A percentile compares a stretch with the other conserved stretches of the same genome.
phyloP scores from a whole-genome alignment of 148 eudicot species.

The Pharnaceum exiguum region DNA sequence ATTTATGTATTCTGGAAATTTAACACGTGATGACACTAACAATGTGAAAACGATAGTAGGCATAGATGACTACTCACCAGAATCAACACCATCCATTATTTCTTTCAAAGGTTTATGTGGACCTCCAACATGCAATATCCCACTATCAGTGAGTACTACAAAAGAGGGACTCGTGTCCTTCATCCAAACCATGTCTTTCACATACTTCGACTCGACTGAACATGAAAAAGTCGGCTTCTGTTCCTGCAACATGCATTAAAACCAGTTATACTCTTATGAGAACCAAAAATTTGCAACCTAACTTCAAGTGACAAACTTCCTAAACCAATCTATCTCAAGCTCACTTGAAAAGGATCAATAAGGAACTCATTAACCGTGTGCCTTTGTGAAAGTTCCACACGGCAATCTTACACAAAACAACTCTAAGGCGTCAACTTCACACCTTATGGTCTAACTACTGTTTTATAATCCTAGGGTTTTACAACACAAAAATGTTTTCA shows the following conservation, averaged over 20 bases:
- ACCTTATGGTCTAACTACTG: too few relatives aligned
- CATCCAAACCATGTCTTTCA: conserved; percentile 79
- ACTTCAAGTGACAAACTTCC: too few relatives aligned
- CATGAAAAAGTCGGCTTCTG: conserved; percentile 46
- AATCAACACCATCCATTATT: conserved; percentile 71
- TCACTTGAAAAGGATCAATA: too few relatives aligned
- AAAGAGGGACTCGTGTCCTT: conserved; percentile 38
- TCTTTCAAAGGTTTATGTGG: conserved; percentile 36
- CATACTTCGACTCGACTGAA: conserved; percentile 46
- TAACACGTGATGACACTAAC: too few relatives aligned
- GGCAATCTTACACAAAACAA: too few relatives aligned
- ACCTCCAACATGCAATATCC: conserved; percentile 55
- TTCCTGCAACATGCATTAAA: conserved; percentile 36
- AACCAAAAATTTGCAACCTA: background rate
- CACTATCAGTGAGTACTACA: conserved; percentile 49
- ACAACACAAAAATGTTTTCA: too few relatives aligned
- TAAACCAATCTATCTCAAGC: too few relatives aligned
- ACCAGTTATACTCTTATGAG: conserved; percentile 4
- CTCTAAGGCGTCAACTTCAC: too few relatives aligned
- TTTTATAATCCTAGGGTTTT: too few relatives aligned
- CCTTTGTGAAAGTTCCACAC: too few relatives aligned
- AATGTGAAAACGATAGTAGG: too few relatives aligned
- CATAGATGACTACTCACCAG: conserved; percentile 59
- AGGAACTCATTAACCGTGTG: too few relatives aligned
- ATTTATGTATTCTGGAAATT: background rate